These are phyloP conservation scores for Xanthoceras sorbifolium DNA, from an alignment of 345 rosid genomes.

Conservation along the genomic window DNA sequence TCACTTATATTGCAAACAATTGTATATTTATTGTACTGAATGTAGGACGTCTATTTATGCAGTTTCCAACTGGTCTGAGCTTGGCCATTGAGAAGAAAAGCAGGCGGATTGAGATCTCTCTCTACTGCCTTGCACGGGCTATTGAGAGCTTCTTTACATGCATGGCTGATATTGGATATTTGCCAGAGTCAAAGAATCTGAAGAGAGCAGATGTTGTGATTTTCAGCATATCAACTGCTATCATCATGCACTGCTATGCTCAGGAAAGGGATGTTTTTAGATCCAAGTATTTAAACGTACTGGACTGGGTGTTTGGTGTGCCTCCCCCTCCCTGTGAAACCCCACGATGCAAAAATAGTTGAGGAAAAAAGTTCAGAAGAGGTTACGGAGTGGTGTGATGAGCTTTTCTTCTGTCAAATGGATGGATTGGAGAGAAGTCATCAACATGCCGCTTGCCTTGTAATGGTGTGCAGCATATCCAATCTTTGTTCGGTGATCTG, in stretches of 20 bases:
- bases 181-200: conserved; percentile 51
- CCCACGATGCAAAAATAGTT: conserved; percentile 41
- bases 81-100: conserved; percentile 92
- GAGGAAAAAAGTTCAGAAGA: neutral
- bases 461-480: no score
- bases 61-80: conserved; percentile 88
- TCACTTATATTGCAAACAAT: neutral
- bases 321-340: conserved; percentile 68
- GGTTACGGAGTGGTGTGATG: neutral
- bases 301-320: conserved; percentile 95
- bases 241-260: conserved; percentile 96
- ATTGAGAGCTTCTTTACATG: conserved; percentile 90
- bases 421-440: neutral
- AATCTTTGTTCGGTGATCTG: no score
- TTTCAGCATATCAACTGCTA: conserved; percentile 82
- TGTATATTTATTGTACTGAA: neutral
- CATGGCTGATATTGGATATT: conserved; percentile 64
- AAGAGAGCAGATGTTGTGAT: conserved; percentile 82
- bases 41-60: conserved; percentile 19
- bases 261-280: conserved; percentile 90
- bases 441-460: neutral
- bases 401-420: neutral
- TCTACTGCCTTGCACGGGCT: conserved; percentile 95
- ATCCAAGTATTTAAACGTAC: conserved; percentile 88
- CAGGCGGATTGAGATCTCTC: conserved; percentile 87